Conservation (phyloP, 2,329 filamentous ascomycete genomes). For the Trichophyton simii region DNA sequence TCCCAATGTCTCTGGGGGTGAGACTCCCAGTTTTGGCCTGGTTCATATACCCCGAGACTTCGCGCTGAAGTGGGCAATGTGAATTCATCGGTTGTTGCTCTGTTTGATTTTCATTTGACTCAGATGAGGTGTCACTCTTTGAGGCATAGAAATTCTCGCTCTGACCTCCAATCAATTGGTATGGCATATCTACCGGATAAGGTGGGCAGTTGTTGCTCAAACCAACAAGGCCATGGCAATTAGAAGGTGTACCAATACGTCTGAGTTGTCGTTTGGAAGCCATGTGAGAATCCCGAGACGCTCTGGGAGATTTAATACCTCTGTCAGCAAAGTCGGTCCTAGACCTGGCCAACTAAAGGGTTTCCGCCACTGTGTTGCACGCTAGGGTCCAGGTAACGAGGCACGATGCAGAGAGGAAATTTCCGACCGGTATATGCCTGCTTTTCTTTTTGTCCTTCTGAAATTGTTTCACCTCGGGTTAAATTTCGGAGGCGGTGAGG, state of each 20-base stretch:
- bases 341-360: background rate
- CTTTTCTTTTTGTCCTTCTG: constrained; percentile 3
- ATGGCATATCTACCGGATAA: background rate
- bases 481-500: background rate
- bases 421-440: background rate
- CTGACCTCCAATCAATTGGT: background rate
- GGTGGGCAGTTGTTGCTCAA: background rate
- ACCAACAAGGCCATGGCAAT: background rate
- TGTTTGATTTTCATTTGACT: background rate
- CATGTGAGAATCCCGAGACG: background rate
- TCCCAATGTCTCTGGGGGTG: background rate
- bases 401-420: background rate
- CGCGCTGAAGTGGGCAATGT: background rate
- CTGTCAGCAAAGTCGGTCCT: background rate
- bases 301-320: background rate
- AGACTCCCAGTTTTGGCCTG: background rate
- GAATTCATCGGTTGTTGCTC: background rate
- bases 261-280: background rate
- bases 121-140: background rate
- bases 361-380: background rate
- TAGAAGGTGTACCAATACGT: background rate
- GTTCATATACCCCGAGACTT: background rate
- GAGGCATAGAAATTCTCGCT: background rate
- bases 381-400: background rate
- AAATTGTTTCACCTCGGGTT: constrained; percentile 3